Evolutionary conservation across 164 flowering plant species (phyloP).

Genomic region (Echeveria elegans): DNA sequence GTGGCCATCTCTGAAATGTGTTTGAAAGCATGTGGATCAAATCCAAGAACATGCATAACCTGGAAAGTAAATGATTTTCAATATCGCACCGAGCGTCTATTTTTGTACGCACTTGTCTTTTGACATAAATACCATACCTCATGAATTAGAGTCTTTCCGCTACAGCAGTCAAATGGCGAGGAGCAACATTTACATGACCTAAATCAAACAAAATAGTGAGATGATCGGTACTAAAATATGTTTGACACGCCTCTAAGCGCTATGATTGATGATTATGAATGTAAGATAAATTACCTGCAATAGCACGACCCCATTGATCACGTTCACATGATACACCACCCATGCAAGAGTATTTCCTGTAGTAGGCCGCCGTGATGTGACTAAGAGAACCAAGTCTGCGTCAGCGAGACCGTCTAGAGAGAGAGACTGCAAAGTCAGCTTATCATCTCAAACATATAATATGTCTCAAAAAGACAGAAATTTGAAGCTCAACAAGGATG

Average conservation of each 20-base stretch:
- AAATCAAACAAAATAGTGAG: conserved; percentile 5
- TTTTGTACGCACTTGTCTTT: neutral
- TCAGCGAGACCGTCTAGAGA: conserved; percentile 82
- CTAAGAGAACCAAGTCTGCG: conserved; percentile 91
- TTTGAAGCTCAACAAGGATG: neutral
- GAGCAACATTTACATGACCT: conserved; percentile 99
- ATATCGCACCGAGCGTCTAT: conserved; percentile 7
- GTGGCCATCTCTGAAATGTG: conserved; percentile 97
- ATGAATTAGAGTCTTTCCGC: conserved; percentile 95
- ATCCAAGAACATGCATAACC: conserved; percentile 99
- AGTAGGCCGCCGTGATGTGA: conserved; percentile 96
- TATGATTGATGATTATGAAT: neutral
- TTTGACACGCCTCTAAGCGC: neutral
- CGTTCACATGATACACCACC: conserved; percentile 99
- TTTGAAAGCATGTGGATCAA: conserved; percentile 99
- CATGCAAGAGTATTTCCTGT: conserved; percentile 99
- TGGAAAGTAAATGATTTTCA: conserved; percentile 15
- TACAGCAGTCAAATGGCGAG: conserved; percentile 98
- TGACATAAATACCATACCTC: conserved; percentile 47
- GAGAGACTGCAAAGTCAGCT: conserved; percentile 8
- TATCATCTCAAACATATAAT: conserved; percentile 1
- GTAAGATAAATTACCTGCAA: conserved; percentile 57
- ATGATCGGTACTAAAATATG: neutral
- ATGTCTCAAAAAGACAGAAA: neutral
- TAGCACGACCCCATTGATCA: conserved; percentile 99